A percentile compares a stretch with the other conserved stretches of the same genome.
Evolutionary conservation across 2,329 filamentous ascomycete genomes (phyloP).

Genomic region (Xylariaceae sp.): DNA sequence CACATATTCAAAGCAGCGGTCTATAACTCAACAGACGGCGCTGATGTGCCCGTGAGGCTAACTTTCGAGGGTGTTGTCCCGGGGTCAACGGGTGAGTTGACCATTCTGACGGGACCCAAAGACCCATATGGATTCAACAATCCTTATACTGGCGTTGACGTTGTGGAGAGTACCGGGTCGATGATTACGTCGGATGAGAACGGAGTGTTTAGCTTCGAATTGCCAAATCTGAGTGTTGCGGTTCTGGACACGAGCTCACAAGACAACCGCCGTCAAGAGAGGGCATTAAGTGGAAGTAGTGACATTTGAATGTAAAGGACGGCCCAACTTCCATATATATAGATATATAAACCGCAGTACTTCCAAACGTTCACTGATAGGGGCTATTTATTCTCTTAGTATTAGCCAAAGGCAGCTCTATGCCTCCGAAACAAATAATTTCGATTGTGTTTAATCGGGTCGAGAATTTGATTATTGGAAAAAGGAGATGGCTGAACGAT

Average conservation of each 20-base stretch:
- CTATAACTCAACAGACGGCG: conserved; percentile 53
- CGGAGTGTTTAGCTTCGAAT: conserved; percentile 53
- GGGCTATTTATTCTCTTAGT: no score
- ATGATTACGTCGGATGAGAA: conserved; percentile 45
- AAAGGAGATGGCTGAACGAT: no score
- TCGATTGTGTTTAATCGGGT: no score
- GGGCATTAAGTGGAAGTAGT: background rate
- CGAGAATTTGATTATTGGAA: no score
- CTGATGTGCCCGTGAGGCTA: conserved; percentile 48
- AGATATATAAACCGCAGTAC: background rate
- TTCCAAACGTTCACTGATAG: no score
- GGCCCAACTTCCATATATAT: background rate
- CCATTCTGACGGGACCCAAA: conserved; percentile 47
- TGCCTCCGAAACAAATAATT: no score
- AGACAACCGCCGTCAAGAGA: conserved; percentile 6
- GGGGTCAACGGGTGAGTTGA: conserved; percentile 47
- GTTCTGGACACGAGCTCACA: conserved; percentile 49
- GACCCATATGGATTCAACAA: conserved; percentile 50
- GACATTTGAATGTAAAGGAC: background rate
- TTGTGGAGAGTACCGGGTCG: conserved; percentile 48
- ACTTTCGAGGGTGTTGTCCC: conserved; percentile 47
- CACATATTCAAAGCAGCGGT: conserved; percentile 55
- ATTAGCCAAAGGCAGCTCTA: no score
- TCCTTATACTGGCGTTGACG: conserved; percentile 49
- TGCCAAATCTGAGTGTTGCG: conserved; percentile 60